Evolutionary conservation across 257 asterid genomes (phyloP), one percentile per base, ranked within the genome.

Genomic region (Scutellaria minor): DNA sequence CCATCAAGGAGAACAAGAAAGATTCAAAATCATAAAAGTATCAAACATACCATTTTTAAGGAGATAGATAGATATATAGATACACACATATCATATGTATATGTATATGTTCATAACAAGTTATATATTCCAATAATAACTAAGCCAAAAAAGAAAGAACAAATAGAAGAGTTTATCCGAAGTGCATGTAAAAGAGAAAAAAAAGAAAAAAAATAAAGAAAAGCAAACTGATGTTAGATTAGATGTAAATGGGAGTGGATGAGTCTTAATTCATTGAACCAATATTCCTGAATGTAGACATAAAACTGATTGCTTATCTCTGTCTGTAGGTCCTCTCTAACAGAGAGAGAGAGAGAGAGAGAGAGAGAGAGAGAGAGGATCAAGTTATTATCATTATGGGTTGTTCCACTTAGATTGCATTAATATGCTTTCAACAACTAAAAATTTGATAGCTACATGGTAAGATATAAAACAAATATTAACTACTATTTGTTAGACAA

Each of bases 211-310:
- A 7, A 55, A 18, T 0, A 18, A 65, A 59, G 69, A 50, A 56
- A 69, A 58, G 70, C 60, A 65, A 40, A 6, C 14, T 44, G 52
- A 3, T 59, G 44, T 24, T 7, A 47, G 82, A 78, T 69, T 68
- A 63, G 75, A 73, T 68, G 65, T 41, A 53, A 59, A 27, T 35
- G 76, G 59, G 52, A 40, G 55, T 8, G 51, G 31, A 51, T 66
- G 31, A 52, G 70, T 73, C 64, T 58, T 63, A 64, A 74, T 81
- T 46, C 85, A 74, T 27, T 72, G 81, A 68, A 78, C 78, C 75
- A 31, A 31, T 31, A 64, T 76, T 50, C 66, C 69, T 78, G 85
- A 63, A 72, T 77, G 59, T 73, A 60, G 86, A 83, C 84, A 74
- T 20, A 15, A 64, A 68, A 71, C 77, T 58, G 44, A 74, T 70